Evolutionary conservation across 2,329 filamentous ascomycete species (phyloP).

Genomic region (Phialophora tarda): DNA sequence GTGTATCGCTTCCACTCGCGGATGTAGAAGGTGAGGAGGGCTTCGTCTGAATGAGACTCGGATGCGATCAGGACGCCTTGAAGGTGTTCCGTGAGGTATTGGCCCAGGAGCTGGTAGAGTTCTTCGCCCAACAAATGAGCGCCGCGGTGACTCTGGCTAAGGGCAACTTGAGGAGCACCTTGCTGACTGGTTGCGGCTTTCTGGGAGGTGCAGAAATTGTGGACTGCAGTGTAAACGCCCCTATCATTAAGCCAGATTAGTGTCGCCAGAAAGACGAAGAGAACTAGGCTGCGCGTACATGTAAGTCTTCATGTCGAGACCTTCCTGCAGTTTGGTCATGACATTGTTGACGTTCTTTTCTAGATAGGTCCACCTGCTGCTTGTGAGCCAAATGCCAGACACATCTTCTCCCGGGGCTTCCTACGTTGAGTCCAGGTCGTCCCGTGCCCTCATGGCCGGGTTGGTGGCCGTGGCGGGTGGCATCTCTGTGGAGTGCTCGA

Average conservation of each 20-base stretch:
- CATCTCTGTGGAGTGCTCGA: conserved; percentile 24
- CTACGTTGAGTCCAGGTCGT: conserved; percentile 67
- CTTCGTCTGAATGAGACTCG: conserved; percentile 83
- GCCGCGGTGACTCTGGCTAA: conserved; percentile 28
- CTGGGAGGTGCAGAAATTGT: conserved; percentile 99
- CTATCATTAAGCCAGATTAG: conserved; percentile 8
- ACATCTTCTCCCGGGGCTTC: conserved; percentile 36
- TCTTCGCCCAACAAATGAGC: conserved; percentile 95
- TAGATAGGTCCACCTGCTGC: conserved; percentile 80
- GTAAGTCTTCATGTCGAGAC: conserved; percentile 84
- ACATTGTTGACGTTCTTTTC: conserved; percentile 88
- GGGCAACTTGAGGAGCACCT: conserved; percentile 3
- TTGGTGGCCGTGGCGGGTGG: conserved; percentile 33
- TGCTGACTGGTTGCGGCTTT: conserved; percentile 71
- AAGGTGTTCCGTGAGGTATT: conserved; percentile 82
- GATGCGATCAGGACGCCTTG: conserved; percentile 72
- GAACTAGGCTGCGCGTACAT: conserved; percentile 54
- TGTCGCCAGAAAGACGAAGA: conserved; percentile 56
- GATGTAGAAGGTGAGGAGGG: conserved; percentile 90
- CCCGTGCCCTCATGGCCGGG: conserved; percentile 42
- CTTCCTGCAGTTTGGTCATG: conserved; percentile 89
- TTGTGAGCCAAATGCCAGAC: neutral
- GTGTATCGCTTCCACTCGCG: conserved; percentile 97
- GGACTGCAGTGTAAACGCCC: conserved; percentile 70
- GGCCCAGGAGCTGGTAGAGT: conserved; percentile 87